Evolutionary conservation across 768 basidiomycete species (phyloP).

Genomic region (Leccinum aurantiacum): DNA sequence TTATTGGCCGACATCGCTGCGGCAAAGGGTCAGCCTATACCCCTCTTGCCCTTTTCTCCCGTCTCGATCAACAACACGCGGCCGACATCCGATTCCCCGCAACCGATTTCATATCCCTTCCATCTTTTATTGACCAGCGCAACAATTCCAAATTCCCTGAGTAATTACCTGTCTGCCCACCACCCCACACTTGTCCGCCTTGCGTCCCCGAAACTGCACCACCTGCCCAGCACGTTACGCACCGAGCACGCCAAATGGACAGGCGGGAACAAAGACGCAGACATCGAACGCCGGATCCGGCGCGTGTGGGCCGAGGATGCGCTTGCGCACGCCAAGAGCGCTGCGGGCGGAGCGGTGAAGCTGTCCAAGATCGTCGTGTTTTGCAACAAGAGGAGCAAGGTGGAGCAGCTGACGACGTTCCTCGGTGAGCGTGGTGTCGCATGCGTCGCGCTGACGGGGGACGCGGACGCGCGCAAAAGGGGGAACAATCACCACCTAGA

Average conservation of each 20-base stretch:
- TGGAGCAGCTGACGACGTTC: slow-evolving; percentile 57
- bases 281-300: slow-evolving; percentile 73
- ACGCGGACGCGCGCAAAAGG: slow-evolving; percentile 52
- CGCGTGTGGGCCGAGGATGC: slow-evolving; percentile 75
- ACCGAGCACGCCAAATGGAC: slow-evolving; percentile 76
- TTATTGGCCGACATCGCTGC: slow-evolving; percentile 70
- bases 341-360: slow-evolving; percentile 22
- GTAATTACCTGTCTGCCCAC: slow-evolving; percentile 56
- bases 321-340: slow-evolving; percentile 27
- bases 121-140: slow-evolving; percentile 81
- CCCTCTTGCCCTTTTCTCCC: slow-evolving; percentile 19
- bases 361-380: slow-evolving; percentile 79
- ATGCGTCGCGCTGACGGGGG: slow-evolving; percentile 65
- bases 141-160: slow-evolving; percentile 79
- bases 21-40: slow-evolving; percentile 45
- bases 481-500: slow-evolving; percentile 78
- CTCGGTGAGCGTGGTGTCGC: slow-evolving; percentile 61
- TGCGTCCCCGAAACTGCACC: slow-evolving; percentile 78
- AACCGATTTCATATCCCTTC: slow-evolving; percentile 60
- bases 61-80: slow-evolving; percentile 14
- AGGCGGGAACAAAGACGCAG: slow-evolving; percentile 77
- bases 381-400: slow-evolving; percentile 74
- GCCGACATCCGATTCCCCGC: slow-evolving; percentile 10
- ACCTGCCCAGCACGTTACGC: slow-evolving; percentile 65
- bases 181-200: slow-evolving; percentile 71